These are phyloP conservation scores for Paramecium biaurelia DNA, from an alignment of 73 alveolate species.

Conservation along the genomic window DNA sequence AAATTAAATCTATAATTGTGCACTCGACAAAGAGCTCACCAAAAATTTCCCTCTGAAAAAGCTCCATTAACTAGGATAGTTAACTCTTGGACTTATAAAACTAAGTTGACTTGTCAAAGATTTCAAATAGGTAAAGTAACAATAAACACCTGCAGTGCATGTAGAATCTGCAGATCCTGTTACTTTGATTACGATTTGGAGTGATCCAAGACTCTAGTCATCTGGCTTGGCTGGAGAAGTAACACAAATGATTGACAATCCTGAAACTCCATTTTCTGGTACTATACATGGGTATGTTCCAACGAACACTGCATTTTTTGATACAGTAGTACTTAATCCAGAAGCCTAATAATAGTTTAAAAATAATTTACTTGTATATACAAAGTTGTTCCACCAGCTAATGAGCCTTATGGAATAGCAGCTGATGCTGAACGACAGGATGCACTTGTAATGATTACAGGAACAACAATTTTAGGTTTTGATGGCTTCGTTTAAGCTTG, in stretches of 20 bases:
- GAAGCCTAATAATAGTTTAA: conserved; percentile 8
- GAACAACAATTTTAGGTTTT: background rate
- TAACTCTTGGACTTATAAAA: background rate
- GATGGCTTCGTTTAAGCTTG: background rate
- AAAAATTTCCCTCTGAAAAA: background rate
- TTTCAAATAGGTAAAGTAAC: background rate
- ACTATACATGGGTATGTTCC: conserved; percentile 38
- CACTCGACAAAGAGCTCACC: background rate
- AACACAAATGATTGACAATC: conserved; percentile 23
- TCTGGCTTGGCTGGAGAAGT: background rate
- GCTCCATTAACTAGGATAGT: background rate
- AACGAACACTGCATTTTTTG: conserved; percentile 18
- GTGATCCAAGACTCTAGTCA: background rate
- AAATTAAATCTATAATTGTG: background rate
- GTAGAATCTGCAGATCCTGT: background rate
- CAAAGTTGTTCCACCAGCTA: conserved; percentile 23
- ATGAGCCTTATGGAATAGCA: conserved; percentile 8
- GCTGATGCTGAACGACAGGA: background rate
- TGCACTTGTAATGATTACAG: conserved; percentile 6
- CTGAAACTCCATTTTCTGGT: conserved; percentile 30
- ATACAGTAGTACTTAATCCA: background rate
- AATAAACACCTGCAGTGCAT: background rate
- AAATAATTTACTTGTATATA: background rate
- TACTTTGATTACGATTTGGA: background rate
- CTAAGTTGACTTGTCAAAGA: background rate